Conservation (phyloP, 495 filamentous ascomycete species). For the Hypoxylon crocopeplum region DNA sequence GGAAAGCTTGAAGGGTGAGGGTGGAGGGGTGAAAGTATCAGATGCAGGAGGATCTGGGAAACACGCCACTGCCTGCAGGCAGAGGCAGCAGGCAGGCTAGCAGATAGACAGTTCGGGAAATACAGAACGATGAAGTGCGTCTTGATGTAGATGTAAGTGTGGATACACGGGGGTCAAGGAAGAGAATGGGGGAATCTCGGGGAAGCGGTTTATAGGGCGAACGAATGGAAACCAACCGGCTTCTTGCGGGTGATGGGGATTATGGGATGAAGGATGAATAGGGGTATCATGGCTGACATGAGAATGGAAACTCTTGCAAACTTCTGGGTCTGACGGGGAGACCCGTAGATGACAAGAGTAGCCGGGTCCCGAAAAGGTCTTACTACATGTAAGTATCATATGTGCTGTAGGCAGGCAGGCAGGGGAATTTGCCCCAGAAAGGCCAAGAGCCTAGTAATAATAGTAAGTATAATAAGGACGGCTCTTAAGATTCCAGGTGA, state of each 20-base stretch:
- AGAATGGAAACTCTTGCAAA: constrained; percentile 16
- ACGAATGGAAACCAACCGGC: constrained; percentile 26
- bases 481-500: constrained; percentile 14
- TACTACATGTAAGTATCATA: constrained; percentile 24
- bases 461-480: constrained; percentile 14
- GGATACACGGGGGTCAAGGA: constrained; percentile 10
- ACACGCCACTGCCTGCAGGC: constrained; percentile 23
- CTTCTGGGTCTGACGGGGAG: constrained; percentile 29
- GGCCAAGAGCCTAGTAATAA: constrained; percentile 26
- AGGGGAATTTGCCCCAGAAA: constrained; percentile 19
- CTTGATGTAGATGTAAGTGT: constrained; percentile 11
- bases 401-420: constrained; percentile 9
- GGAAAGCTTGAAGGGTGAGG: constrained; percentile 5
- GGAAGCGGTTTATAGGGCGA: constrained; percentile 20
- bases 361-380: neutral
- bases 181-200: constrained; percentile 16
- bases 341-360: constrained; percentile 26
- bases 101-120: constrained; percentile 14
- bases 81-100: constrained; percentile 6
- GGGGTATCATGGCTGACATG: constrained; percentile 29
- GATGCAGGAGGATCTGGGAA: constrained; percentile 34
- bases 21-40: constrained; percentile 30
- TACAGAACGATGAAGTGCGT: constrained; percentile 17
- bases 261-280: constrained; percentile 27
- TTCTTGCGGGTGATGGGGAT: constrained; percentile 27